phyloP scores from a whole-genome alignment of 2,329 filamentous ascomycete genomes.

The Penicillium sp. region DNA sequence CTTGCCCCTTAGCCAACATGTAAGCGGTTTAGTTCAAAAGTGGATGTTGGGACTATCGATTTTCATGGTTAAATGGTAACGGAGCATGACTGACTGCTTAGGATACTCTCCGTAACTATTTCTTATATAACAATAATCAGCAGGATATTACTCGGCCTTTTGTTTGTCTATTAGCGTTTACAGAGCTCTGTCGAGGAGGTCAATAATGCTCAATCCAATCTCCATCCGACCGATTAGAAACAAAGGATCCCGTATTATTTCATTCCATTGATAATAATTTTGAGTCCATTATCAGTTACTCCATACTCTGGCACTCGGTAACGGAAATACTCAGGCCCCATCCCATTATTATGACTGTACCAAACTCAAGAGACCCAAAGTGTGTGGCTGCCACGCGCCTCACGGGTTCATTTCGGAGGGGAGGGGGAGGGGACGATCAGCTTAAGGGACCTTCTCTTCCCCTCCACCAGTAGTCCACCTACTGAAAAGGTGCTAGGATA shows the following conservation, averaged over 20 bases:
- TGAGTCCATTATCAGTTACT: neutral
- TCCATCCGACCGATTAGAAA: neutral
- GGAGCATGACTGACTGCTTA: neutral
- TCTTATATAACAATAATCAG: neutral
- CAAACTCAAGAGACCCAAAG: neutral
- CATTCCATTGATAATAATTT: neutral
- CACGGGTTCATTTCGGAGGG: constrained; percentile 17
- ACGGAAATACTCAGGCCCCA: neutral
- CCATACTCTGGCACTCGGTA: neutral
- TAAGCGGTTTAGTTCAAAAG: neutral
- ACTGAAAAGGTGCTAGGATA: constrained; percentile 28
- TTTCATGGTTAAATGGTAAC: neutral
- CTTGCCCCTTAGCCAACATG: neutral
- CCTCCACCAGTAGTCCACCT: constrained; percentile 15
- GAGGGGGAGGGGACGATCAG: constrained; percentile 20
- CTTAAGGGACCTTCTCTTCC: constrained; percentile 20
- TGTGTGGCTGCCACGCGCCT: constrained; percentile 24
- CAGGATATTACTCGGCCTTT: neutral
- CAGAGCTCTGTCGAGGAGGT: neutral
- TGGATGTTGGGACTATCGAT: neutral
- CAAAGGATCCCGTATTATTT: neutral
- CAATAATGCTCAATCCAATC: neutral
- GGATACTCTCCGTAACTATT: neutral
- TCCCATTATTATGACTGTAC: constrained; percentile 4
- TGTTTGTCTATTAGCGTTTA: neutral